Conservation (phyloP, 169 alveolate genomes). For the Plasmodium chabaudi region DNA sequence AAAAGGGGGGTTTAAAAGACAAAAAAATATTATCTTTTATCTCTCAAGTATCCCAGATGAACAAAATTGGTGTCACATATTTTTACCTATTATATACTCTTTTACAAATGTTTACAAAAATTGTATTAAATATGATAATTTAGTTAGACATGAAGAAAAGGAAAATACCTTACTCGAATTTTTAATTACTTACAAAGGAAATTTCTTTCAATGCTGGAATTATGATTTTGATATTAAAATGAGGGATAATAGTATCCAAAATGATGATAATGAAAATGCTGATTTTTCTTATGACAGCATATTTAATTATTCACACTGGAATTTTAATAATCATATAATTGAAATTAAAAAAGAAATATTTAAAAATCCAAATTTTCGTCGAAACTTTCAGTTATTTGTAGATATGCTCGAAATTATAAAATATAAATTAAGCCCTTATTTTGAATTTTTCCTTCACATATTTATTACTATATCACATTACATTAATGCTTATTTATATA, state of each 20-base stretch:
- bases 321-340: constrained; percentile 37
- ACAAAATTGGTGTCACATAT: constrained; percentile 45
- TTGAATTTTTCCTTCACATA: constrained; percentile 41
- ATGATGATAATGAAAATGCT: background rate
- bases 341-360: constrained; percentile 69
- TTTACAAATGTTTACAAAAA: constrained; percentile 55
- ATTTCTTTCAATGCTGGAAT: constrained; percentile 28
- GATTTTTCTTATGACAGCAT: constrained; percentile 36
- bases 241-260: background rate
- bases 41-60: constrained; percentile 32
- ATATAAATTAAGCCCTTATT: constrained; percentile 38
- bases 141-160: constrained; percentile 44
- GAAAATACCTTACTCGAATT: constrained; percentile 34
- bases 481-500: constrained; percentile 39
- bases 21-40: constrained; percentile 68
- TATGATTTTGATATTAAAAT: constrained; percentile 8
- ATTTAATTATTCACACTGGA: constrained; percentile 54
- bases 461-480: constrained; percentile 62
- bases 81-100: constrained; percentile 44
- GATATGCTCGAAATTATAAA: constrained; percentile 56
- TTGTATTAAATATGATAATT: constrained; percentile 33
- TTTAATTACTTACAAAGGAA: constrained; percentile 11
- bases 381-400: constrained; percentile 31
- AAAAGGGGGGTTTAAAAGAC: constrained; percentile 28
- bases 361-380: constrained; percentile 24